Base-by-base conservation (phyloP, 1,139 yeast genomes). In the Kurtzmaniella natalensis region DNA sequence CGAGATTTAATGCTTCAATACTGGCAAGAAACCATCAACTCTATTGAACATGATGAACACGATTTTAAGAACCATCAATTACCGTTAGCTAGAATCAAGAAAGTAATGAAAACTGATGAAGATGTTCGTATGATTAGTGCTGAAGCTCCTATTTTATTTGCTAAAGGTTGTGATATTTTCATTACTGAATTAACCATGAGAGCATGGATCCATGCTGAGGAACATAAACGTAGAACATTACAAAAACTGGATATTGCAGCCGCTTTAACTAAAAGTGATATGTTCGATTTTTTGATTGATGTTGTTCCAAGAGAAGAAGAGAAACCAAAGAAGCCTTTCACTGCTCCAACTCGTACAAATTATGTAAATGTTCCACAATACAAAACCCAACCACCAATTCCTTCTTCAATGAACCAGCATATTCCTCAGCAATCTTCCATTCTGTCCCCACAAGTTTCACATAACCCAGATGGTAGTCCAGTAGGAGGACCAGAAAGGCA, bases 201-300 rank as follows among this genome's bases (percentile, higher is more conserved):
- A 40, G 97, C 98, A 3, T 92, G 98, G 98, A 87, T 92, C 42
- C 96, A 89, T 49, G 96, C 97, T 1, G 97, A 92, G 56, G 96
- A 87, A 50, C 87, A 86, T 61, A 92, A 92, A 54, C 74, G 98
- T 45, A 70, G 98, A 44, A 92, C 98, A 8, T 64, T 92, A 40
- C 98, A 92, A 59, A 82, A 89, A 50, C 81, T 89, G 2, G 98
- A 92, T 54, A 88, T 92, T 43, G 95, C 96, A 2, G 94, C 94
- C 24, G 98, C 98, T 2, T 69, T 92, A 41, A 94, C 92, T 42
- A 87, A 86, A 54, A 80, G 92, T 35, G 98, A 92, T 57, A 89
- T 92, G 96, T 92, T 89, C 69, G 98, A 92, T 54, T 92, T 92
- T 53, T 63, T 92, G 38, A 92, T 92, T 47, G 98, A 92, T 55